These are phyloP conservation scores for Globisporangium echinulatum DNA, from an alignment of 352 stramenopile genomes.

Conservation along the genomic window DNA sequence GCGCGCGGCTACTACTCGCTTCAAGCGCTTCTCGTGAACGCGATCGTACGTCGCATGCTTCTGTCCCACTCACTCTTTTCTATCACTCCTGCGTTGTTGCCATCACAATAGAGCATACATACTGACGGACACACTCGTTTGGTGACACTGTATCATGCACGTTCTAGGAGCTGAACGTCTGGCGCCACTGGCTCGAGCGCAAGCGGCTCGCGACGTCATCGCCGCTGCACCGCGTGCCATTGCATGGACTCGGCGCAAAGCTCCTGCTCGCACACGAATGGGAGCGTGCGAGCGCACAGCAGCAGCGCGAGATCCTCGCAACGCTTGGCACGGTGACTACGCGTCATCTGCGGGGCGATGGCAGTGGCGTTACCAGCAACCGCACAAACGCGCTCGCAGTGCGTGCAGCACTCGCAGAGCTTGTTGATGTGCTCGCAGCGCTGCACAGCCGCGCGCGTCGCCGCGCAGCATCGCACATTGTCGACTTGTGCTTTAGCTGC, in stretches of 20 bases:
- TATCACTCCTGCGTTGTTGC: not conserved
- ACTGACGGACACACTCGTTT: too few species aligned
- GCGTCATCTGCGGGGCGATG: constrained; percentile 10
- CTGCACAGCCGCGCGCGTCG: constrained; percentile 1
- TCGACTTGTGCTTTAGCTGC: constrained; percentile 38
- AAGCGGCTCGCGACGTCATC: constrained; percentile 16
- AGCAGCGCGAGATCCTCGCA: constrained; percentile 12
- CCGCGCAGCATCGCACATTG: not conserved
- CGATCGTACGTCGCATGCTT: constrained; percentile 44
- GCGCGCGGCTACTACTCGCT: constrained; percentile 57
- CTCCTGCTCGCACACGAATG: constrained; percentile 43
- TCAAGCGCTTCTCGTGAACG: constrained; percentile 60
- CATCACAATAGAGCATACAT: too few species aligned
- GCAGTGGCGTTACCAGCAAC: too few species aligned
- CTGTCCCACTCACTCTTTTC: not conserved
- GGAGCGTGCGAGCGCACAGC: constrained; percentile 14
- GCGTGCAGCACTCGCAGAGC: constrained; percentile 1
- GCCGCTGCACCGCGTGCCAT: constrained; percentile 24
- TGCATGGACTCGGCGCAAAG: constrained; percentile 44
- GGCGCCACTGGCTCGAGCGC: constrained; percentile 40
- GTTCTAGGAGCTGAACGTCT: constrained; percentile 63
- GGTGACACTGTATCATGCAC: not conserved
- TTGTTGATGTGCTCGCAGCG: constrained; percentile 6
- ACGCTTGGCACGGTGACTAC: constrained; percentile 10
- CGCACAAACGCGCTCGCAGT: not conserved